Conservation (phyloP, 371 early-diverging fungal species). For the Rhizomucor miehei region DNA sequence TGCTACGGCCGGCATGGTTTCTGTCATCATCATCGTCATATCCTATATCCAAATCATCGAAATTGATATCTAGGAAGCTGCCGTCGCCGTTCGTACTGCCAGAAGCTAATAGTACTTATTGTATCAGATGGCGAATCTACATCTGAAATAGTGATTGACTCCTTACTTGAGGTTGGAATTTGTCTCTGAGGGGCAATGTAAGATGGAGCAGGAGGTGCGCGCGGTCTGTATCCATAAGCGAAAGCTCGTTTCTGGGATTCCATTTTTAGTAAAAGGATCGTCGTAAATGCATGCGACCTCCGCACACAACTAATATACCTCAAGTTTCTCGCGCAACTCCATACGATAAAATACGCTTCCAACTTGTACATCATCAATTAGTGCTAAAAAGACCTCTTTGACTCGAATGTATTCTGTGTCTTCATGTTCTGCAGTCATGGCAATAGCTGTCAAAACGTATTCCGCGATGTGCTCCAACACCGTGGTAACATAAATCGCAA, state of each 20-base stretch:
- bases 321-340: slow-evolving; percentile 52
- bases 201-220: too few relatives aligned
- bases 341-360: slow-evolving; percentile 50
- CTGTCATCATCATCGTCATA: slow-evolving; percentile 26
- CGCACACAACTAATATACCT: slow-evolving; percentile 33
- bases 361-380: slow-evolving; percentile 57
- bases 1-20: not conserved
- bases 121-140: not conserved
- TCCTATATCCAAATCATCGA: slow-evolving; percentile 39
- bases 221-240: slow-evolving; percentile 6
- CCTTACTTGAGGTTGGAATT: too few relatives aligned
- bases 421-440: slow-evolving; percentile 59
- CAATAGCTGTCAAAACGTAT: slow-evolving; percentile 54
- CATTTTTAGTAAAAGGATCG: not conserved
- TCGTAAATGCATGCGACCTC: too few relatives aligned
- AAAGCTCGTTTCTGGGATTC: slow-evolving; percentile 16
- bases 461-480: slow-evolving; percentile 66
- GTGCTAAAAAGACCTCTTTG: slow-evolving; percentile 57
- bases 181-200: too few relatives aligned
- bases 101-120: too few relatives aligned
- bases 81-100: slow-evolving; percentile 3
- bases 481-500: slow-evolving; percentile 67
- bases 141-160: too few relatives aligned
- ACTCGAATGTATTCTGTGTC: slow-evolving; percentile 59
- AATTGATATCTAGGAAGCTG: slow-evolving; percentile 6